A percentile compares a stretch with the other conserved stretches of the same genome.
phyloP scores from a whole-genome alignment of 306 rosid genomes.

The Cicer yamashitae region DNA sequence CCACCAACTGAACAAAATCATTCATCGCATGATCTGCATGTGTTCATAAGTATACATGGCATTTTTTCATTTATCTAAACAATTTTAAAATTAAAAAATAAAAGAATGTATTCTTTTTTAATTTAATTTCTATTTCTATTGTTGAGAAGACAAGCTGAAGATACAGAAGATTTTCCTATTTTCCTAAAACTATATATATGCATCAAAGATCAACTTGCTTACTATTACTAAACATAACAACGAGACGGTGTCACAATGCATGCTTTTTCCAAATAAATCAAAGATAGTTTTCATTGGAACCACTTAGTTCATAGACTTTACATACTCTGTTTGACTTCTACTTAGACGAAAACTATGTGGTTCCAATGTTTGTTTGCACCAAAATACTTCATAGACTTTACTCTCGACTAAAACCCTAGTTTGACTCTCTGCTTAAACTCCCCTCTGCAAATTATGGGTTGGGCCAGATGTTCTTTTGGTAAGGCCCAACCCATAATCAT shows the following conservation, averaged over 20 bases:
- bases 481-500: not conserved
- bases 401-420: not conserved
- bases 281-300: not conserved
- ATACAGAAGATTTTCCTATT: not conserved
- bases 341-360: not conserved
- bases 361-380: not conserved
- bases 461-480: not conserved
- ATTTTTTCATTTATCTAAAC: not conserved
- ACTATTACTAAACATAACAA: not conserved
- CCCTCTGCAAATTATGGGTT: not conserved
- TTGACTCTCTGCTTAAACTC: not conserved
- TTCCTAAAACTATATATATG: not conserved
- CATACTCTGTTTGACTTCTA: not conserved
- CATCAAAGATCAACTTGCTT: not conserved
- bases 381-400: not conserved
- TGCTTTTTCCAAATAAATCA: no score
- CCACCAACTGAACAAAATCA: conserved; percentile 19
- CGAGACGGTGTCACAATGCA: no score
- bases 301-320: not conserved
- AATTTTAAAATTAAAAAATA: not conserved
- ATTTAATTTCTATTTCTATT: conserved; percentile 17
- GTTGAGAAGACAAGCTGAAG: not conserved
- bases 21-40: not conserved
- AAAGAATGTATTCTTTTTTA: not conserved
- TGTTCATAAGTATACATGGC: not conserved